phyloP scores from a whole-genome alignment of 2,329 filamentous ascomycete species.

The Escovopsis sp. region DNA sequence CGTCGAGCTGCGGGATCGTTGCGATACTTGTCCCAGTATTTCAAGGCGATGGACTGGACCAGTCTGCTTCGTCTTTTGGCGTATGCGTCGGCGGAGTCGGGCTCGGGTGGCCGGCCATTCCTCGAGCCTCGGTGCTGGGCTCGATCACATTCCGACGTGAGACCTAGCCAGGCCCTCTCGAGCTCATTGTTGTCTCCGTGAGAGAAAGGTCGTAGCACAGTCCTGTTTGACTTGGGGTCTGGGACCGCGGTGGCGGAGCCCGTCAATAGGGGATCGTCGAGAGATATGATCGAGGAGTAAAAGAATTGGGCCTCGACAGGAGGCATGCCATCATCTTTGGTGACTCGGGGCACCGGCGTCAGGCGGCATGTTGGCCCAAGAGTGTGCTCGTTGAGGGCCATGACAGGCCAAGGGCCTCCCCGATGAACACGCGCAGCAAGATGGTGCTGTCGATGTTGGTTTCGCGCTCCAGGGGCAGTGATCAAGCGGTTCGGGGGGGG shows the following conservation, averaged over 20 bases:
- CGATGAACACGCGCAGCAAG: neutral
- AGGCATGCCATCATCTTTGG: conserved; percentile 35
- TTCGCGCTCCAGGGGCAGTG: too few relatives aligned
- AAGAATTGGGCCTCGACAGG: conserved; percentile 63
- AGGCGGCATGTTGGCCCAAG: conserved; percentile 46
- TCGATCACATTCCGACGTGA: conserved; percentile 36
- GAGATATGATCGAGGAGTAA: conserved; percentile 66
- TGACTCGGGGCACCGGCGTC: conserved; percentile 27
- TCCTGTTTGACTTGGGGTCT: conserved; percentile 38
- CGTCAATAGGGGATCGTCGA: conserved; percentile 76
- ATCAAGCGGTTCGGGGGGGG: too few relatives aligned
- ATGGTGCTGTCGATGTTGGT: too few relatives aligned
- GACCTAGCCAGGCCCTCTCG: conserved; percentile 59
- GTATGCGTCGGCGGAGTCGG: conserved; percentile 18
- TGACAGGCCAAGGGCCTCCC: neutral
- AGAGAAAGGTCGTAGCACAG: conserved; percentile 63
- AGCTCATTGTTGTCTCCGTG: conserved; percentile 64
- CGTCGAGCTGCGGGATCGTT: conserved; percentile 20
- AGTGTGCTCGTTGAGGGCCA: conserved; percentile 30
- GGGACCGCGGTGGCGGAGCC: conserved; percentile 34
- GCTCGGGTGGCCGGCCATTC: conserved; percentile 9
- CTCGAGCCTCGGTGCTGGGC: conserved; percentile 28
- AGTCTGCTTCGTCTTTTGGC: conserved; percentile 17
- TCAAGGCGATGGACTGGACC: conserved; percentile 27
- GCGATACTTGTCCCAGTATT: conserved; percentile 33